These are phyloP conservation scores for Tephrocybe sp. DNA, from an alignment of 768 basidiomycete species.

Conservation along the genomic window DNA sequence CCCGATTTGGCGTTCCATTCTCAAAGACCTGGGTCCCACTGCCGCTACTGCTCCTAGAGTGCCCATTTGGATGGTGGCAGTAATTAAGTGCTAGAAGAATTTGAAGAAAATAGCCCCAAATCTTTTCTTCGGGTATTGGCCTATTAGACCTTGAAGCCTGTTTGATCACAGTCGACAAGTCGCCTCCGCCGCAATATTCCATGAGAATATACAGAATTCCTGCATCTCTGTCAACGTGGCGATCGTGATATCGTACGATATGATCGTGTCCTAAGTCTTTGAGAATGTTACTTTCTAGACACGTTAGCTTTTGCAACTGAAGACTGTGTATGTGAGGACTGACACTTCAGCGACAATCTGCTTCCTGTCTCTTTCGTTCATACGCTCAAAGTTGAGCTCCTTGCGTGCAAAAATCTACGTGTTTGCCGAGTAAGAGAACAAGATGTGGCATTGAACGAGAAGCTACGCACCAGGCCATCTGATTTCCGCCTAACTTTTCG, in stretches of 20 bases:
- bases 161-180: slow-evolving; percentile 87
- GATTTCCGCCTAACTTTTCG: slow-evolving; percentile 86
- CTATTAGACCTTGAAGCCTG: slow-evolving; percentile 66
- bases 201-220: slow-evolving; percentile 97
- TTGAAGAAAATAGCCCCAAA: slow-evolving; percentile 97
- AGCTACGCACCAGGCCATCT: slow-evolving; percentile 71
- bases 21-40: slow-evolving; percentile 28
- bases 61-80: slow-evolving; percentile 83
- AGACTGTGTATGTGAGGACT: slow-evolving; percentile 30
- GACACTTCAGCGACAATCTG: slow-evolving; percentile 99
- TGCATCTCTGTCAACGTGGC: slow-evolving; percentile 84
- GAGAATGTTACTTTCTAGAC: slow-evolving; percentile 76
- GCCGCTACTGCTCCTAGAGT: slow-evolving; percentile 44
- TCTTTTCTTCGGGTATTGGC: slow-evolving; percentile 85
- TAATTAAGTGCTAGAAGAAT: slow-evolving; percentile 86
- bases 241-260: slow-evolving; percentile 94
- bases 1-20: slow-evolving; percentile 48
- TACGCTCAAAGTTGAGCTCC: slow-evolving; percentile 96
- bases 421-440: neutral
- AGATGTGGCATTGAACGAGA: slow-evolving; percentile 9
- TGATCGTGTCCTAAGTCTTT: slow-evolving; percentile 95
- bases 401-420: slow-evolving; percentile 82
- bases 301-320: neutral
- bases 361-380: slow-evolving; percentile 94
- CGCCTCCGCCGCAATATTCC: slow-evolving; percentile 99